Evolutionary conservation across 768 basidiomycete genomes (phyloP).

Genomic region (Leccinum olivaceopallidum): DNA sequence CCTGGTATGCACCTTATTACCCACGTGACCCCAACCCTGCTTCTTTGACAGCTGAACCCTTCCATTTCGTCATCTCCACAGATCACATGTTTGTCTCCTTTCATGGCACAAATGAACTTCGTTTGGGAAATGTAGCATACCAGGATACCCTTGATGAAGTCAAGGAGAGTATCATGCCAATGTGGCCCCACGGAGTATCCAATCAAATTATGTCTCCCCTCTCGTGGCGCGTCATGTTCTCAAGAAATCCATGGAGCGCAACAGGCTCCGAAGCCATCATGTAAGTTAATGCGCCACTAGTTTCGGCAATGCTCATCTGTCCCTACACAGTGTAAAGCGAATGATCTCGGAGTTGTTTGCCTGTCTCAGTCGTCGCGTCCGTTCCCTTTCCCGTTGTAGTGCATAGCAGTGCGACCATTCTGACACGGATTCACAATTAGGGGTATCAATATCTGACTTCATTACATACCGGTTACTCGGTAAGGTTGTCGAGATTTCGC

Average conservation of each 20-base stretch:
- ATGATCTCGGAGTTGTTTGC: slow-evolving; percentile 63
- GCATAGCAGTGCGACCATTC: not conserved
- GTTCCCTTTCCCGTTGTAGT: slow-evolving; percentile 21
- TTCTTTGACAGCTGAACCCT: slow-evolving; percentile 25
- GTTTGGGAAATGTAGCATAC: slow-evolving; percentile 43
- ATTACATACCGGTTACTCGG: slow-evolving; percentile 56
- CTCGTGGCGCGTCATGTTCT: slow-evolving; percentile 64
- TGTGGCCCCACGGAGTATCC: slow-evolving; percentile 69
- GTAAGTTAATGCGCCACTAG: slow-evolving; percentile 36
- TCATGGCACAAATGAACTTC: slow-evolving; percentile 62
- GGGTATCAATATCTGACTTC: slow-evolving; percentile 71
- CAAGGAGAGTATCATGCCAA: slow-evolving; percentile 51
- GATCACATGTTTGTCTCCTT: slow-evolving; percentile 77
- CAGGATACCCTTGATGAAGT: slow-evolving; percentile 63
- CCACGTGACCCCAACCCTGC: slow-evolving; percentile 5
- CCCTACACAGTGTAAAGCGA: slow-evolving; percentile 48
- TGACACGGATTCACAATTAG: slow-evolving; percentile 36
- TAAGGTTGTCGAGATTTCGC: slow-evolving; percentile 30
- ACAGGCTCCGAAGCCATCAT: slow-evolving; percentile 51
- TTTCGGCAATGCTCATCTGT: slow-evolving; percentile 22
- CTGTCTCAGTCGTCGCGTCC: slow-evolving; percentile 58
- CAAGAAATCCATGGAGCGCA: slow-evolving; percentile 67
- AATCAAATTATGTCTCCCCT: slow-evolving; percentile 39
- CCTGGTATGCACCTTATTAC: slow-evolving; percentile 25
- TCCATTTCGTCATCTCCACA: slow-evolving; percentile 34